These are phyloP conservation scores for Carex cristatella DNA, from an alignment of 176 grass and related monocot genomes.

Conservation along the genomic window DNA sequence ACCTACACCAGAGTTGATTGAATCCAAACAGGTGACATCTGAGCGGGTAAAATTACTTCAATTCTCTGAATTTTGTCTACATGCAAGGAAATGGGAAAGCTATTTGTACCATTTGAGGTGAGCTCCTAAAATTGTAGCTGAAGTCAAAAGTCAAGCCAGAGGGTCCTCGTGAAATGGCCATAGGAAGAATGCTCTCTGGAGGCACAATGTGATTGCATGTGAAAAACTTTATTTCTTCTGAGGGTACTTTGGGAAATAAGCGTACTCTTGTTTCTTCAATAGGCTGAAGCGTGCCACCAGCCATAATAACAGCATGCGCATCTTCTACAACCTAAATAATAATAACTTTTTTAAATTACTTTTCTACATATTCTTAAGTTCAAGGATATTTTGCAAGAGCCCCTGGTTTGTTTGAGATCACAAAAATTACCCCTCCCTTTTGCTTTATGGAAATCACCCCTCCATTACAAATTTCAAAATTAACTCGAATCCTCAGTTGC, in stretches of 20 bases:
- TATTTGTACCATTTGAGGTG: conserved; percentile 52
- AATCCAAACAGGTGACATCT: neutral
- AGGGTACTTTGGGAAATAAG: conserved; percentile 48
- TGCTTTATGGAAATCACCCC: neutral
- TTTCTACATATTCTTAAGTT: neutral
- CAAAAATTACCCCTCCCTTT: neutral
- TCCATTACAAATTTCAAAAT: neutral
- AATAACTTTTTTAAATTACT: neutral
- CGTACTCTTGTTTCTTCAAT: conserved; percentile 93
- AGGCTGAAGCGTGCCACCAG: conserved; percentile 89
- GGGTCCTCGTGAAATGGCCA: conserved; percentile 73
- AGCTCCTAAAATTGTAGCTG: conserved; percentile 82
- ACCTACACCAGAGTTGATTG: neutral
- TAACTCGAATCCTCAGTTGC: neutral
- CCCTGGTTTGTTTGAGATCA: neutral
- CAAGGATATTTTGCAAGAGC: neutral
- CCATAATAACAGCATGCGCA: conserved; percentile 65
- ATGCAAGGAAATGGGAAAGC: neutral
- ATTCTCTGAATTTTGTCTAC: neutral
- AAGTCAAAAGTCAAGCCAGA: conserved; percentile 96
- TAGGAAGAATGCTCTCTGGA: conserved; percentile 85
- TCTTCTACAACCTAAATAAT: conserved; percentile 50
- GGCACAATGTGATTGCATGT: conserved; percentile 91
- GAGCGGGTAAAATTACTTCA: neutral
- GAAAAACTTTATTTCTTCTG: conserved; percentile 60